These are phyloP conservation scores for Neurospora discreta DNA, from an alignment of 495 filamentous ascomycete species.

Conservation along the genomic window DNA sequence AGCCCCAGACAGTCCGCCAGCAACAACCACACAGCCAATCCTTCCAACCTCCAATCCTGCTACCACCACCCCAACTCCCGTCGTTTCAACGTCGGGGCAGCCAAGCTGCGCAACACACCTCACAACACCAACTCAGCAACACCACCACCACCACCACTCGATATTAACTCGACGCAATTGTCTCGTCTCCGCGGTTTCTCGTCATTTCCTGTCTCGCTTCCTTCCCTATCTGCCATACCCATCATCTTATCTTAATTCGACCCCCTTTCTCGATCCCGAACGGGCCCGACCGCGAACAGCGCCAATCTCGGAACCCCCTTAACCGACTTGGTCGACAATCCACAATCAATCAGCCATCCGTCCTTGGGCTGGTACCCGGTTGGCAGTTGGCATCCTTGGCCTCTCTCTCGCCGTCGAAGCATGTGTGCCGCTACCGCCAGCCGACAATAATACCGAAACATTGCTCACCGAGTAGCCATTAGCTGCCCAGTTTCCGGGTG, in stretches of 20 bases:
- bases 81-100: background rate
- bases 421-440: constrained; percentile 9
- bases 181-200: background rate
- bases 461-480: constrained; percentile 6
- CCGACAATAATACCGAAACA: constrained; percentile 7
- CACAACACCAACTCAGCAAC: background rate
- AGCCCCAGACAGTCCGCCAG: background rate
- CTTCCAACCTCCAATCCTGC: background rate
- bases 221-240: background rate
- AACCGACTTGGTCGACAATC: background rate
- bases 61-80: background rate
- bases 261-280: background rate
- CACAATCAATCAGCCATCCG: background rate
- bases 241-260: background rate
- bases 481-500: constrained; percentile 1
- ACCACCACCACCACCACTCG: background rate
- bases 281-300: background rate
- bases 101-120: background rate
- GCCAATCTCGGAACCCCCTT: background rate
- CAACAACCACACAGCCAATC: background rate
- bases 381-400: background rate
- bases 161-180: background rate
- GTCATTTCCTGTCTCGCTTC: background rate
- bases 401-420: constrained; percentile 4
- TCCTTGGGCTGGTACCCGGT: background rate